These are phyloP conservation scores for Elsinoe perseae DNA, from an alignment of 2,329 filamentous ascomycete genomes.

Conservation along the genomic window DNA sequence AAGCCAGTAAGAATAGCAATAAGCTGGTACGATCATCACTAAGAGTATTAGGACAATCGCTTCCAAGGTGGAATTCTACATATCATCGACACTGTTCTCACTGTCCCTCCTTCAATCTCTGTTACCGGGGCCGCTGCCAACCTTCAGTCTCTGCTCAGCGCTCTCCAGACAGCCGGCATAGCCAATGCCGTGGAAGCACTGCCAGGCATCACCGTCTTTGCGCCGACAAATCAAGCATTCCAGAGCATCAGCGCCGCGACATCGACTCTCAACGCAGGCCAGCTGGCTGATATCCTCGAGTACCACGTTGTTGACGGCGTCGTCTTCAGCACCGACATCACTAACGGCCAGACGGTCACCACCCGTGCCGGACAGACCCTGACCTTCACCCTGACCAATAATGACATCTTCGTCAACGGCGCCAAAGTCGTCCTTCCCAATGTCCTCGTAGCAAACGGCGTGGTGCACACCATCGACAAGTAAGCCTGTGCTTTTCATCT, in stretches of 20 bases:
- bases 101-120: slow-evolving; percentile 24
- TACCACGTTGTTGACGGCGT: slow-evolving; percentile 57
- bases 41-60: slow-evolving; percentile 15
- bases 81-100: slow-evolving; percentile 33
- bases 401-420: slow-evolving; percentile 32
- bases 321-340: slow-evolving; percentile 34
- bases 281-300: slow-evolving; percentile 47
- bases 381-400: slow-evolving; percentile 35
- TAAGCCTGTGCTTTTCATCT: background rate
- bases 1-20: slow-evolving; percentile 11
- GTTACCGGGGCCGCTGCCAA: slow-evolving; percentile 28
- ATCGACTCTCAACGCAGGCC: slow-evolving; percentile 38
- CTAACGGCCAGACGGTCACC: slow-evolving; percentile 15
- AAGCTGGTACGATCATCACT: slow-evolving; percentile 24
- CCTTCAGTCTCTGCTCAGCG: slow-evolving; percentile 34
- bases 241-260: slow-evolving; percentile 47
- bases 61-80: slow-evolving; percentile 31
- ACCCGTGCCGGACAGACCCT: slow-evolving; percentile 9
- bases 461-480: slow-evolving; percentile 16
- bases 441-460: slow-evolving; percentile 16
- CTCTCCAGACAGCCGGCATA: slow-evolving; percentile 33
- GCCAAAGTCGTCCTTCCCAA: slow-evolving; percentile 23
- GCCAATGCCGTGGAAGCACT: slow-evolving; percentile 35
- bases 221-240: slow-evolving; percentile 54
- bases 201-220: slow-evolving; percentile 54